These are phyloP conservation scores for Colletotrichum tamarilloi DNA, from an alignment of 2,329 filamentous ascomycete species.

Conservation along the genomic window DNA sequence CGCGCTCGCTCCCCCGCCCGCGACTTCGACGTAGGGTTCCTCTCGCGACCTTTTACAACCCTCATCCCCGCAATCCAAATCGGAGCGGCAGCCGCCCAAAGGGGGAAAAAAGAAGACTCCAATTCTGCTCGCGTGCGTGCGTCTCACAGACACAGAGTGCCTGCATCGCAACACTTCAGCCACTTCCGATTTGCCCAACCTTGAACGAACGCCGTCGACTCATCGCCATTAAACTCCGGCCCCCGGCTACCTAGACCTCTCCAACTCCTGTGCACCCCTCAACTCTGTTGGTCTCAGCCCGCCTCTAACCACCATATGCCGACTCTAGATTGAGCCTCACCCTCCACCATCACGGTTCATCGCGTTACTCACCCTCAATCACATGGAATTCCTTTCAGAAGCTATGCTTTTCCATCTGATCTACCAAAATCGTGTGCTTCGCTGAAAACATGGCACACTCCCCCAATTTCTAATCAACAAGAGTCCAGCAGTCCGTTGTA, in stretches of 20 bases:
- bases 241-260: constrained; percentile 7
- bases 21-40: not conserved
- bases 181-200: constrained; percentile 15
- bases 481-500: not conserved
- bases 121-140: constrained; percentile 5
- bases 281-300: constrained; percentile 34
- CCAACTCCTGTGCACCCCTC: constrained; percentile 33
- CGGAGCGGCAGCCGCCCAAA: constrained; percentile 12
- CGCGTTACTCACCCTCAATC: constrained; percentile 29
- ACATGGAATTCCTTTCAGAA: constrained; percentile 33
- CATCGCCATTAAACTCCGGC: constrained; percentile 27
- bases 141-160: not conserved
- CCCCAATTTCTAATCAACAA: constrained; percentile 15
- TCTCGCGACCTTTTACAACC: constrained; percentile 8
- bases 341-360: constrained; percentile 30
- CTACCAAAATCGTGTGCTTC: constrained; percentile 15
- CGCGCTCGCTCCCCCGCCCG: constrained; percentile 11
- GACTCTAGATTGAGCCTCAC: constrained; percentile 26
- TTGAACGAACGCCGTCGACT: constrained; percentile 14
- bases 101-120: not conserved
- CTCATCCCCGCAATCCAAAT: constrained; percentile 21
- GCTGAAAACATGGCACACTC: constrained; percentile 31
- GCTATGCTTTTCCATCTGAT: constrained; percentile 28
- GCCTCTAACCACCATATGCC: constrained; percentile 33
- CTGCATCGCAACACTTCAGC: constrained; percentile 1